A percentile compares a stretch with the other conserved stretches of the same genome.
phyloP scores from a whole-genome alignment of 177 flowering plant species.

The Vitis hybrid region DNA sequence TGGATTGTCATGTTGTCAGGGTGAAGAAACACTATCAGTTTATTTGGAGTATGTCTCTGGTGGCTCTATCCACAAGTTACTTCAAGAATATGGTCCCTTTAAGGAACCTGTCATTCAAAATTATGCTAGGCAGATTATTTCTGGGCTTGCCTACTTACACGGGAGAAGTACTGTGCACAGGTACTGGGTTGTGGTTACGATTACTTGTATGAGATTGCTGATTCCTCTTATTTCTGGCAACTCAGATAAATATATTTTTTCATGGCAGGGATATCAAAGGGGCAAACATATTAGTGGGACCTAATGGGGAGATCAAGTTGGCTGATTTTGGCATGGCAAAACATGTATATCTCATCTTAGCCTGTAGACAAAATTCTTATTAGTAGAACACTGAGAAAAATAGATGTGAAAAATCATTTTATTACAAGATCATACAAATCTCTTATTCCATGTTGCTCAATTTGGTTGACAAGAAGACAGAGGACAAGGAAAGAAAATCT shows the following conservation, averaged over 20 bases:
- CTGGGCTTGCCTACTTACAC: slow-evolving; percentile 90
- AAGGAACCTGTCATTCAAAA: slow-evolving; percentile 89
- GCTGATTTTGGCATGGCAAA: slow-evolving; percentile 99
- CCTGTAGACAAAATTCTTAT: not conserved
- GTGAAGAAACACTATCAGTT: slow-evolving; percentile 80
- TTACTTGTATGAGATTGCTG: not conserved
- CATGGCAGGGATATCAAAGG: slow-evolving; percentile 93
- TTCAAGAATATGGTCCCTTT: slow-evolving; percentile 92
- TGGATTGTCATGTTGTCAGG: slow-evolving; percentile 36
- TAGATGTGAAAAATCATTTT: not conserved
- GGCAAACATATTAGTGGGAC: slow-evolving; percentile 93
- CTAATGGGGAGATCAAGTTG: slow-evolving; percentile 93
- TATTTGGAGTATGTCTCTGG: slow-evolving; percentile 94
- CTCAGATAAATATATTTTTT: slow-evolving; percentile 6
- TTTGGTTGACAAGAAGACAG: not conserved
- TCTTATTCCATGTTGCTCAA: not conserved
- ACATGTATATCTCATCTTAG: slow-evolving; percentile 56
- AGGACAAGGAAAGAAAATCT: not conserved
- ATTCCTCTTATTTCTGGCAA: slow-evolving; percentile 2
- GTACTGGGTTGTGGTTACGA: slow-evolving; percentile 31
- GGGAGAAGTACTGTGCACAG: slow-evolving; percentile 91
- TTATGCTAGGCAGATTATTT: slow-evolving; percentile 83
- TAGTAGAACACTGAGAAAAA: not conserved
- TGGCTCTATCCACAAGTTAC: slow-evolving; percentile 90
- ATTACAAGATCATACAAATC: not conserved